Evolutionary conservation across 192 early-diverging fungal species (phyloP), one percentile per base, ranked within the genome.

Genomic region (Gonapodya prolifera): DNA sequence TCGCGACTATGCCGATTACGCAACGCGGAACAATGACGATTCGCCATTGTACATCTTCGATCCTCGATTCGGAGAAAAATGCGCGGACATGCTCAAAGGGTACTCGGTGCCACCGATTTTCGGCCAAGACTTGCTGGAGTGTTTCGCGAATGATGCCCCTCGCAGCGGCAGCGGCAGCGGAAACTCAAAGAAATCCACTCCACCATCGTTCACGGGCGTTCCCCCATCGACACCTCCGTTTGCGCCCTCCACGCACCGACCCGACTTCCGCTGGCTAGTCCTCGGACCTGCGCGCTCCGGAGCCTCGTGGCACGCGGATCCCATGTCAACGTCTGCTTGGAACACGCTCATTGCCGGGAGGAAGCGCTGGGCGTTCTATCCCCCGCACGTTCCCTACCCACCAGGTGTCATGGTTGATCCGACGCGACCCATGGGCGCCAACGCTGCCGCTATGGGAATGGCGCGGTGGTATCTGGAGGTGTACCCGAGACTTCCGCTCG

Each of bases 1-100:
- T 76, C 88, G 89, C 78, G 79, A 80, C 33, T 86, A 86, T 81
- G 2, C 70, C 33, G 79, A 81, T 17, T 86, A 86, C 32, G 69
- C 81, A 33, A 34, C 31, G 1, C 61, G 76, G 16, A 82, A 86
- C 34, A 79, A 83, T 34, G 92, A 93, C 76, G 92, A 93, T 77
- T 88, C 86, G 1, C 92, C 92, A 13, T 83, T 94, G 18, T 94
- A 94, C 77, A 93, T 93, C 61, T 94, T 94, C 81, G 93, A 94
- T 70, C 84, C 87, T 69, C 85, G 84, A 23, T 93, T 91, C 77
- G 88, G 84, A 18, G 88, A 82, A 0, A 69, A 33, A 45, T 35
- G 76, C 1, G 77, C 77, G 0, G 84, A 81, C 31, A 79, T 86
- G 78, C 81, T 35, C 34, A 34, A n/a, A 1, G 84, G 69, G 1